Evolutionary conservation across 345 rosid genomes (phyloP), one percentile per base, ranked within the genome.

Genomic region (Salix caprea): DNA sequence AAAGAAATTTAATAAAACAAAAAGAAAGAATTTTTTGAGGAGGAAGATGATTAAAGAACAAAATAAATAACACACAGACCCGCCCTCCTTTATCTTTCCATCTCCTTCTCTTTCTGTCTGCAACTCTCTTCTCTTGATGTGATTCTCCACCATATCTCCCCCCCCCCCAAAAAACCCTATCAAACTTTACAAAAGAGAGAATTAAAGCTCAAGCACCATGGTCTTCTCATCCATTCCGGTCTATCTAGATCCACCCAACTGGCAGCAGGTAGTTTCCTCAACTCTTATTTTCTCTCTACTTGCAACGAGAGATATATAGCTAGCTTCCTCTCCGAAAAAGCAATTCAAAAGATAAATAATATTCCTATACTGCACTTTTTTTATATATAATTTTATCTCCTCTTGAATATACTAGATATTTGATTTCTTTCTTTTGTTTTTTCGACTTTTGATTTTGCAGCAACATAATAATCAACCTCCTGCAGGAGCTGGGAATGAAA

Each of bases 161-260:
- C 16, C 54, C 70, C 16, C 18, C 50, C 16, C 18, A 40, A 12
- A 50, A 52, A 37, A 36, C 15, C 74, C 78, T 78, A 78, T 80
- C 78, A 81, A 79, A 70, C 85, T 89, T 86, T 84, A 80, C 86
- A 82, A 85, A 84, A 85, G 82, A 82, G 52, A 74, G 50, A 65
- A 73, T 58, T 73, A 67, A 80, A 81, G 75, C 72, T 73, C 65
- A 80, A 85, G 82, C 73, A 78, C 82, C 81, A 90, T 90, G 94
- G 88, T 78, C 82, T 90, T 88, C 84, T 73, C 91, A 64, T 89
- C 94, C 50, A 65, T 78, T 87, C 90, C 90, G 54, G 72, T 82
- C 82, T 89, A 88, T 82, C 81, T 87, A 70, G 94, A 89, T 88
- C 88, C 88, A 67, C 87, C 89, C 77, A 84, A 80, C 82, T 89